A percentile compares a stretch with the other conserved stretches of the same genome.
Evolutionary conservation across 208 protist species (phyloP).

Genomic region (Trypanosoma theileri): DNA sequence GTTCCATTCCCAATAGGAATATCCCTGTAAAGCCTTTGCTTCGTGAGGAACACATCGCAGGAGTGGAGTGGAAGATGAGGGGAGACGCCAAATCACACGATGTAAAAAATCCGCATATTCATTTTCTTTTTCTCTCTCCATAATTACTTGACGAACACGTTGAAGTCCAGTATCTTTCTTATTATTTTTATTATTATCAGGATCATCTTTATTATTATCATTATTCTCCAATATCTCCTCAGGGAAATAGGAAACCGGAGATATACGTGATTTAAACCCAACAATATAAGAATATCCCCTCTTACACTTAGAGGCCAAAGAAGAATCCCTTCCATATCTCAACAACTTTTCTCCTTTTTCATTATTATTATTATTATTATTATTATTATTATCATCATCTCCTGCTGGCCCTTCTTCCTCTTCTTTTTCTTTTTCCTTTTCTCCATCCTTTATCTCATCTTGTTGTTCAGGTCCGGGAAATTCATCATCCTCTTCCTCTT

Average conservation of each 20-base stretch:
- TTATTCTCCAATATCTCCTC: conserved; percentile 1
- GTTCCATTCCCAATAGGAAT: conserved; percentile 4
- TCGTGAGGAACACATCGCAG: conserved; percentile 2
- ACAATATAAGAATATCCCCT: not conserved
- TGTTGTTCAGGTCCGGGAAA: no score
- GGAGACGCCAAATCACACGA: not conserved
- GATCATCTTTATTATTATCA: no score
- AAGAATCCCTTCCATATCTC: not conserved
- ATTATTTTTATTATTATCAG: no score
- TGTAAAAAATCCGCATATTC: no score
- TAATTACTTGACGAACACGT: not conserved
- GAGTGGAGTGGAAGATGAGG: not conserved
- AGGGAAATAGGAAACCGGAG: conserved; percentile 4
- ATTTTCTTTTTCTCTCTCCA: not conserved
- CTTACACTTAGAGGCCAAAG: no score
- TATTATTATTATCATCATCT: not conserved
- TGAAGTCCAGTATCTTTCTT: not conserved
- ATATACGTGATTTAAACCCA: not conserved
- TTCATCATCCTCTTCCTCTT: no score
- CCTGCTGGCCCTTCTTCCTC: no score
- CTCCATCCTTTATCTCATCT: no score
- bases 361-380: not conserved
- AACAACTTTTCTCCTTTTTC: not conserved
- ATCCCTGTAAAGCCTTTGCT: not conserved
- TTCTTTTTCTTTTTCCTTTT: no score